phyloP scores from a whole-genome alignment of 2,329 filamentous ascomycete genomes.

The Colletotrichum sp. region DNA sequence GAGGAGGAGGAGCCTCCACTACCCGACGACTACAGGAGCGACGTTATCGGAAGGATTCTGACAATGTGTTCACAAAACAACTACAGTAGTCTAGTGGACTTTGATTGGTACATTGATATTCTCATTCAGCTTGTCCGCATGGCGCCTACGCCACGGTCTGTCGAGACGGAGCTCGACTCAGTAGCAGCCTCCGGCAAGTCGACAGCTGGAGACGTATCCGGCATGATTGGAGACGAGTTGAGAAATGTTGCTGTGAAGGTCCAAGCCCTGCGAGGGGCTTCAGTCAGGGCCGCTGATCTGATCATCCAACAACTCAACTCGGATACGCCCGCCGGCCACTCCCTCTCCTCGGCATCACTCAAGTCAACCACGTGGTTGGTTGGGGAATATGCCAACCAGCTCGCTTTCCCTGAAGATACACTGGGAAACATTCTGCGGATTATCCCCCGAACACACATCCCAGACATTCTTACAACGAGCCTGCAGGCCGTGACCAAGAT shows the following conservation, averaged over 20 bases:
- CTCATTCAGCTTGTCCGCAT: slow-evolving; percentile 83
- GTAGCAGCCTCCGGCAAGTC: slow-evolving; percentile 28
- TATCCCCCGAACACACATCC: slow-evolving; percentile 58
- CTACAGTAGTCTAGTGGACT: slow-evolving; percentile 84
- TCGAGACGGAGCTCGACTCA: slow-evolving; percentile 39
- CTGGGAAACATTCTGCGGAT: slow-evolving; percentile 76
- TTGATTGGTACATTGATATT: slow-evolving; percentile 97
- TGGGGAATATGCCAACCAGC: slow-evolving; percentile 82
- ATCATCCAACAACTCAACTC: slow-evolving; percentile 65
- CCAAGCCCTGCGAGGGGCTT: slow-evolving; percentile 77
- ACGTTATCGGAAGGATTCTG: slow-evolving; percentile 82
- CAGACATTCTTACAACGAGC: slow-evolving; percentile 76
- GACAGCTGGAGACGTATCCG: slow-evolving; percentile 57
- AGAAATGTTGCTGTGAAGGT: slow-evolving; percentile 93
- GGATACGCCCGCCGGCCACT: slow-evolving; percentile 58
- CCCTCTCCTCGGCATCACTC: slow-evolving; percentile 68
- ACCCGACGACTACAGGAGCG: slow-evolving; percentile 83
- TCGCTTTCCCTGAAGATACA: slow-evolving; percentile 72
- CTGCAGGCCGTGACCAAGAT: slow-evolving; percentile 88
- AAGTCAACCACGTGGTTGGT: slow-evolving; percentile 82
- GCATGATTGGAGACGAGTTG: slow-evolving; percentile 81
- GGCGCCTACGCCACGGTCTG: slow-evolving; percentile 54
- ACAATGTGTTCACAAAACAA: slow-evolving; percentile 90
- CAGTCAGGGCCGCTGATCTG: slow-evolving; percentile 82
- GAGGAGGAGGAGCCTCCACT: slow-evolving; percentile 61